phyloP scores from a whole-genome alignment of 73 alveolate genomes.

The Paramecium sonneborni region DNA sequence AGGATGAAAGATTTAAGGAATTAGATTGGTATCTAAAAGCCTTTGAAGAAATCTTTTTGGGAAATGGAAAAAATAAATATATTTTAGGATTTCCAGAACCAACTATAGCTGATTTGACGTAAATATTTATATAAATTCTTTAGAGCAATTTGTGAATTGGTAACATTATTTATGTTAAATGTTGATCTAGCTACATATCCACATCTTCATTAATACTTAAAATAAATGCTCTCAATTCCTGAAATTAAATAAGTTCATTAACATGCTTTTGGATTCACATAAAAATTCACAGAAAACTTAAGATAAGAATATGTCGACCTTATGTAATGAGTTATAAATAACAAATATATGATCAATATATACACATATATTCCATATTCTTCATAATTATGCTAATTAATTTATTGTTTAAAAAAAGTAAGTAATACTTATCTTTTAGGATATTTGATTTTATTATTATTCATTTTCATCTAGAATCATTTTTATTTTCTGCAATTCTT shows the following conservation, averaged over 20 bases:
- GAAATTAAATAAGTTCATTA: background rate
- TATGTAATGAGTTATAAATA: background rate
- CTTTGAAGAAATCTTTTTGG: constrained; percentile 30
- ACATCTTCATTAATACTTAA: background rate
- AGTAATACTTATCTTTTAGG: no score
- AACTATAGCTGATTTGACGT: constrained; percentile 38
- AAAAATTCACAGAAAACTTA: background rate
- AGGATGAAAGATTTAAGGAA: constrained; percentile 21
- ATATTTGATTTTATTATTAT: background rate
- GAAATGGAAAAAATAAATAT: constrained; percentile 2
- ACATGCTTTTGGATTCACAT: background rate
- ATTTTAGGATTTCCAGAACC: background rate
- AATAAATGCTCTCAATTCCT: background rate
- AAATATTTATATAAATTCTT: background rate
- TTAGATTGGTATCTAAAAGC: background rate
- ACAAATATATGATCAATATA: background rate
- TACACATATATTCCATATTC: no score
- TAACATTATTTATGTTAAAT: background rate
- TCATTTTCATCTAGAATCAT: no score
- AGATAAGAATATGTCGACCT: background rate
- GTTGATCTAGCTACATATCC: background rate
- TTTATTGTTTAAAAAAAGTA: no score
- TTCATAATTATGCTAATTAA: no score
- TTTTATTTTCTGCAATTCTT: no score
- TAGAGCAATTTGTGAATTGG: background rate